Evolutionary conservation across 805 yeast genomes (phyloP).

Genomic region (Monosporozyma yasuniensis): DNA sequence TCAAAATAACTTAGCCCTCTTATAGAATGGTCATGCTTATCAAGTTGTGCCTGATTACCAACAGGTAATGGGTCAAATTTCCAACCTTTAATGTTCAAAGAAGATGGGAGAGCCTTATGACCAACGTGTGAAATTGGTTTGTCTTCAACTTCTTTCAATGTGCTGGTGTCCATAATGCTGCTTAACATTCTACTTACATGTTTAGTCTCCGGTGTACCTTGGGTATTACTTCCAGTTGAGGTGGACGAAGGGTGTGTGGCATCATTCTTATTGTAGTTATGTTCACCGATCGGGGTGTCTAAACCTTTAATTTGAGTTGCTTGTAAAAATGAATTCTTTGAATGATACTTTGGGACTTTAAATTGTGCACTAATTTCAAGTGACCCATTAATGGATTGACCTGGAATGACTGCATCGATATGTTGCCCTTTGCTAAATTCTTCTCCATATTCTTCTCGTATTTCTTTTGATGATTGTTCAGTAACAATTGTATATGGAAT

Average conservation of each 20-base stretch:
- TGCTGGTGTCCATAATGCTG: slow-evolving; percentile 13
- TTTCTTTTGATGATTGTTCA: slow-evolving; percentile 23
- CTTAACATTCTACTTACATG: slow-evolving; percentile 19
- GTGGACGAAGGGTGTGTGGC: background rate
- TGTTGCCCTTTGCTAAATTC: slow-evolving; percentile 22
- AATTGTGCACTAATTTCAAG: slow-evolving; percentile 26
- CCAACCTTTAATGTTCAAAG: slow-evolving; percentile 27
- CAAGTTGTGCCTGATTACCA: background rate
- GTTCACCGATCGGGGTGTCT: slow-evolving; percentile 22
- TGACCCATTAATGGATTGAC: slow-evolving; percentile 27
- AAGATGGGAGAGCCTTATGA: background rate
- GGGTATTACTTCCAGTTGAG: background rate
- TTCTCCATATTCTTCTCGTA: slow-evolving; percentile 18
- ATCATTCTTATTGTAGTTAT: background rate
- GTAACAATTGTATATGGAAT: slow-evolving; percentile 19
- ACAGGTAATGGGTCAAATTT: slow-evolving; percentile 26
- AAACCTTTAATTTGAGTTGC: slow-evolving; percentile 22
- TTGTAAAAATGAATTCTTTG: slow-evolving; percentile 25
- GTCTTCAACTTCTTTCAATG: background rate
- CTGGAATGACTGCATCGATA: slow-evolving; percentile 19
- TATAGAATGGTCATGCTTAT: slow-evolving; percentile 16
- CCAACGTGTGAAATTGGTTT: background rate
- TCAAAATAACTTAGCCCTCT: slow-evolving; percentile 40
- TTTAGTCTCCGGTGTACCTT: slow-evolving; percentile 5
- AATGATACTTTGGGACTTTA: slow-evolving; percentile 28